phyloP scores from a whole-genome alignment of 1,284 basidiomycete genomes.

The Naganishia sp. region DNA sequence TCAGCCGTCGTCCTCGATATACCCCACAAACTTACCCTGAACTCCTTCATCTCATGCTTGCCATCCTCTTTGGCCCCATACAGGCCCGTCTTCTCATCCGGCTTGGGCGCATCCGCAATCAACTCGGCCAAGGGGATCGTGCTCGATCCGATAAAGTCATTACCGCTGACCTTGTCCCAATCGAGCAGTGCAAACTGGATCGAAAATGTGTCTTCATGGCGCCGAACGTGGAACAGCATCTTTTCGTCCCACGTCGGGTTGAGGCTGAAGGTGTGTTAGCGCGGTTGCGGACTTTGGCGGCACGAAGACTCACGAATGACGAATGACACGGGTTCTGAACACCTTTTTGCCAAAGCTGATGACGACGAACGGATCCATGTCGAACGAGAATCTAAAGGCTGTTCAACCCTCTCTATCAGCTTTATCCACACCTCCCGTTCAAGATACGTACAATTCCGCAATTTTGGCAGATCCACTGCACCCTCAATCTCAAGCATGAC shows the following conservation, averaged over 20 bases:
- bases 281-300: neutral
- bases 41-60: constrained; percentile 68
- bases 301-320: constrained; percentile 62
- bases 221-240: constrained; percentile 88
- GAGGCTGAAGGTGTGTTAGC: constrained; percentile 55
- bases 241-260: constrained; percentile 96
- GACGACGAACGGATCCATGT: constrained; percentile 98
- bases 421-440: neutral
- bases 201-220: constrained; percentile 76
- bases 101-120: constrained; percentile 69
- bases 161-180: constrained; percentile 86
- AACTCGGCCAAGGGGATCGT: constrained; percentile 69
- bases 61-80: constrained; percentile 63
- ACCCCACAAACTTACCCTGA: constrained; percentile 59
- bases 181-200: constrained; percentile 82
- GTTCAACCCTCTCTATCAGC: neutral
- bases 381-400: constrained; percentile 55
- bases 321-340: constrained; percentile 86
- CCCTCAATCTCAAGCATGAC: constrained; percentile 76
- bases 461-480: constrained; percentile 78
- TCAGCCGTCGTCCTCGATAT: constrained; percentile 9
- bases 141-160: constrained; percentile 81
- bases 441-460: constrained; percentile 74
- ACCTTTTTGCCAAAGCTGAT: constrained; percentile 96
- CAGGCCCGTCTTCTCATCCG: constrained; percentile 69